phyloP scores from a whole-genome alignment of 202 grass and related monocot genomes.

The Panicum hallii region DNA sequence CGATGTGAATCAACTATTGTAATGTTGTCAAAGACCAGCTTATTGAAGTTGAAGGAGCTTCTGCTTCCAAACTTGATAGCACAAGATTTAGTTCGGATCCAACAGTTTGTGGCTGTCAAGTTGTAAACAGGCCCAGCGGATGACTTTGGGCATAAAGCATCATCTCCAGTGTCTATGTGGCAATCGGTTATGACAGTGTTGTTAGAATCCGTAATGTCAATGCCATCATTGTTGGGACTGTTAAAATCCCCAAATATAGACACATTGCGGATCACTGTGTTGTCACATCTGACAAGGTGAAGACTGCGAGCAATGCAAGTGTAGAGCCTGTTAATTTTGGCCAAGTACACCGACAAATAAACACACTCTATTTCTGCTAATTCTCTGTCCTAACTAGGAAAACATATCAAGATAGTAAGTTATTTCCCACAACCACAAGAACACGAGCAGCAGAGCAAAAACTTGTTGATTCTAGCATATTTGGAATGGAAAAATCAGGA shows the following conservation, averaged over 20 bases:
- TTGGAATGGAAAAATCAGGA: not conserved
- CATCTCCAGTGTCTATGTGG: slow-evolving; percentile 84
- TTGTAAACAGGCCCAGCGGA: slow-evolving; percentile 71
- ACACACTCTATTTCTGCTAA: not conserved
- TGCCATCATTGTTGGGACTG: slow-evolving; percentile 85
- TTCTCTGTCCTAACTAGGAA: not conserved
- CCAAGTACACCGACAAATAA: not conserved
- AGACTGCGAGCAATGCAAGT: slow-evolving; percentile 53
- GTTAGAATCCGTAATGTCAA: slow-evolving; percentile 85
- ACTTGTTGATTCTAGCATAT: not conserved
- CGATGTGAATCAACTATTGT: slow-evolving; percentile 82
- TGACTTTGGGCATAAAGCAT: slow-evolving; percentile 77
- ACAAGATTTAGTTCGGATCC: slow-evolving; percentile 87
- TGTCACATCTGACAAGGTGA: slow-evolving; percentile 79
- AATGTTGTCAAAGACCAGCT: slow-evolving; percentile 70
- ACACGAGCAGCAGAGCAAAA: not conserved
- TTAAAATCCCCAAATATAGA: slow-evolving; percentile 84
- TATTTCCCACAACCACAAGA: not conserved
- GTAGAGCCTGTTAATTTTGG: not conserved
- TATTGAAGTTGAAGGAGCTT: slow-evolving; percentile 64
- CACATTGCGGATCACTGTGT: slow-evolving; percentile 66
- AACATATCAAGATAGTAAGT: not conserved
- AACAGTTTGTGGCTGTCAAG: slow-evolving; percentile 71
- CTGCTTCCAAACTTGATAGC: slow-evolving; percentile 88
- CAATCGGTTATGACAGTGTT: slow-evolving; percentile 70